phyloP scores from a whole-genome alignment of 257 asterid species.

The Nicotiana sylvestris region DNA sequence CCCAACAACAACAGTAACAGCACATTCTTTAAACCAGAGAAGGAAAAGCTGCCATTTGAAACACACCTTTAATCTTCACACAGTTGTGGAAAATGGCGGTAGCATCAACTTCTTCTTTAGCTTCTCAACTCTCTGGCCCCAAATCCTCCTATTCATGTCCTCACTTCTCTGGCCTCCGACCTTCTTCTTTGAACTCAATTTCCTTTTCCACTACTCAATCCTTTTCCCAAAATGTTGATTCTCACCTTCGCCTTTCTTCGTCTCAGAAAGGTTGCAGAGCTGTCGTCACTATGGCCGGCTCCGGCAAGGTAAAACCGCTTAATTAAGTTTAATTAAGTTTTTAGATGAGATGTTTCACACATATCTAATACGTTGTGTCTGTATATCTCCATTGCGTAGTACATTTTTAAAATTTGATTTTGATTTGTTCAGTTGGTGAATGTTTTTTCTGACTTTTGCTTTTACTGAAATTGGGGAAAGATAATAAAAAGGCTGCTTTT shows the following conservation, averaged over 20 bases:
- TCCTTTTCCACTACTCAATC: conserved; percentile 45
- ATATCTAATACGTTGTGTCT: background rate
- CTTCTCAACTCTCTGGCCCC: conserved; percentile 25
- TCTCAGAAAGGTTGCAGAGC: conserved; percentile 47
- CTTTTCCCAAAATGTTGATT: conserved; percentile 42
- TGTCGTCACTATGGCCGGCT: conserved; percentile 80
- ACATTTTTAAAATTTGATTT: background rate
- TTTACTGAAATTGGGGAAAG: background rate
- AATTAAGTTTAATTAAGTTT: background rate
- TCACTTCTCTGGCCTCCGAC: conserved; percentile 61
- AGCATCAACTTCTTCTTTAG: conserved; percentile 30
- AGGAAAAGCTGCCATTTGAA: background rate
- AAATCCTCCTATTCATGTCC: conserved; percentile 15
- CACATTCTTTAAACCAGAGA: background rate
- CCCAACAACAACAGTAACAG: background rate
- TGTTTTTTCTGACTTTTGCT: background rate
- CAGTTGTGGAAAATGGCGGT: conserved; percentile 24
- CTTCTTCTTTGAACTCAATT: conserved; percentile 34
- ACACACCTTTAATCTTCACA: background rate
- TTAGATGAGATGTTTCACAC: background rate
- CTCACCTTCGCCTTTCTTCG: conserved; percentile 52
- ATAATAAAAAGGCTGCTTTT: background rate
- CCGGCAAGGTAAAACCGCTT: conserved; percentile 64
- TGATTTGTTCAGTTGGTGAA: background rate
- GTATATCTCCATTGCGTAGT: background rate